Base-by-base conservation (phyloP, 2,329 filamentous ascomycete genomes). In the Teratosphaeria gauchensis region DNA sequence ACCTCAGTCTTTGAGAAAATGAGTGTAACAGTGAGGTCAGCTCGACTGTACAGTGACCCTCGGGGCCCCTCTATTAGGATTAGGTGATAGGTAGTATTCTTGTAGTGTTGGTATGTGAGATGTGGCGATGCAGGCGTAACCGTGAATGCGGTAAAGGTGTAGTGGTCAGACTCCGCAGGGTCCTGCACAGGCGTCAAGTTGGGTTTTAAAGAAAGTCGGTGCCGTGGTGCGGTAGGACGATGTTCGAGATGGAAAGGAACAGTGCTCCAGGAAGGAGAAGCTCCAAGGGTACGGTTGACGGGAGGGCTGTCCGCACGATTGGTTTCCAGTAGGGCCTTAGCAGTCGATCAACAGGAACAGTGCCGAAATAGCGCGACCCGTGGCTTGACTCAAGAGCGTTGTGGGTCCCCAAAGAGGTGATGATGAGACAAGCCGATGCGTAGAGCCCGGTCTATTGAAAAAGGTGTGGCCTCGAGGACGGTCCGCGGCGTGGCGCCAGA, bases 121-220 rank as follows among this genome's bases (percentile, higher is more conserved):
- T 53, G 9, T 53, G 52, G 52, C 32, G 28, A 31, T 35, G 52
- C 24, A 35, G 28, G 52, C 28, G 32, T 32, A 35, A 35, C 5
- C 21, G 52, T 32, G 52, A 53, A 21, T 7, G 52, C 28, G 16
- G 24, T 14, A 53, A 60, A 56, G 21, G 60, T 58, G 9, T 31
- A 31, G 57, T 58, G 54, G 55, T 33, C 58, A 55, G 60, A 54
- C 61, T 57, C 56, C 55, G 64, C 67, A 68, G 64, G 69, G 66
- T 68, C 66, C 62, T 63, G 67, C 60, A 62, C 64, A 60, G 63
- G 66, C 67, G 66, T 67, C 64, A 58, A 67, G 69, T 68, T 64
- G 68, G 68, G 67, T 66, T 66, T 66, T 66, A 70, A 70, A 61
- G 69, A 71, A 64, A 64, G 66, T 65, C 61, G 64, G 61, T 63